Base-by-base conservation (phyloP, 2,329 filamentous ascomycete species). In the Sclerotiophoma versabilis region DNA sequence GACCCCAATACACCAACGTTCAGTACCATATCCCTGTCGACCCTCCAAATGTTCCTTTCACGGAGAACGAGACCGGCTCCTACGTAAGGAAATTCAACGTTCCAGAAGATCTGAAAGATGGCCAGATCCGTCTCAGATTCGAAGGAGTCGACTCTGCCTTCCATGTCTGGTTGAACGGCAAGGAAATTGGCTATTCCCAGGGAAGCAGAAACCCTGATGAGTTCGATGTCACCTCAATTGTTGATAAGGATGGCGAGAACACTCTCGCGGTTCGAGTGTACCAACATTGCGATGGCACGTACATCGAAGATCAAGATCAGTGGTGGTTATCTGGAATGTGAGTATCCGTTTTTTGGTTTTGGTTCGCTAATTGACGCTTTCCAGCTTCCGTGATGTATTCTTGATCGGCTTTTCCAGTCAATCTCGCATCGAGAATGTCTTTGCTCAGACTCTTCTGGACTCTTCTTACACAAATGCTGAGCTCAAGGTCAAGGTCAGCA, bases 131-230 rank as follows among this genome's bases (percentile, higher is more conserved):
- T 14, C 74, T 91, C 19, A 79, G 88, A 10, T 91, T 90, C 56
- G 88, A 91, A 49, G 88, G 88, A 1, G 87, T 91, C 0, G 88
- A 91, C 63, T 87, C 85, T 63, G 85, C 87, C 0, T 91, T 87
- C 63, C 87, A 90, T 69, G 74, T 90, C 10, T 90, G 83, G 81
- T 75, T 91, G 6, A 91, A 91, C 59, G 85, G 86, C 0, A 68
- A 76, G 14, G 74, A 85, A 29, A 76, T 90, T 2, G 88, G 88
- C 2, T 91, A 90, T 63, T 84, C 84, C 2, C 87, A 91, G 65
- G 88, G 88, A 0, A 84, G 84, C 9, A 79, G 88, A 30, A 91
- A 91, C 61, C 80, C 88, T 0, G 81, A 85, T 7, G 88, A 91
- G 65, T 91, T 90, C 61, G 88, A 91, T 57, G 76, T 91, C 11